A percentile compares a stretch with the other conserved stretches of the same genome.
phyloP scores from a whole-genome alignment of 179 eudicot genomes.

The Sideroxylon spinosum region DNA sequence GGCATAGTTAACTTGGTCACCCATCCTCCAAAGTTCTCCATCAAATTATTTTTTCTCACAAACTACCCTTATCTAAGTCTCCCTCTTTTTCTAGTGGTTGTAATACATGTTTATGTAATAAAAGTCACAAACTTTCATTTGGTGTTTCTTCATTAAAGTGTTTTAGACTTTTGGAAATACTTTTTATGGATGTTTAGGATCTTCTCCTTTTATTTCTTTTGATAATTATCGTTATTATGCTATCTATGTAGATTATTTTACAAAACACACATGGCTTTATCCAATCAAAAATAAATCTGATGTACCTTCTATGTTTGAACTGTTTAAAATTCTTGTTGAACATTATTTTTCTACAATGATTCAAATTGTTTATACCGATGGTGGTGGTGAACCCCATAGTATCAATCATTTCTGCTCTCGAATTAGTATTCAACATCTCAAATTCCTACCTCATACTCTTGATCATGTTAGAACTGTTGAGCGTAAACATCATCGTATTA shows the following conservation, averaged over 20 bases:
- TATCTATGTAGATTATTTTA: background rate
- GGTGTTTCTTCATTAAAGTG: background rate
- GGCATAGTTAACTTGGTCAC: background rate
- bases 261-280: too few relatives aligned
- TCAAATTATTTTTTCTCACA: background rate
- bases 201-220: background rate
- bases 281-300: background rate
- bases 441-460: background rate
- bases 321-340: background rate
- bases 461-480: background rate
- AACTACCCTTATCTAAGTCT: background rate
- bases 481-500: background rate
- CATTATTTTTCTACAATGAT: background rate
- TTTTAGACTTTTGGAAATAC: background rate
- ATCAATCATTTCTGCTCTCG: background rate
- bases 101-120: too few relatives aligned
- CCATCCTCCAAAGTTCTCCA: background rate
- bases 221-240: background rate
- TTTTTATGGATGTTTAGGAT: slow-evolving; percentile 1
- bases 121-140: background rate
- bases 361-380: background rate
- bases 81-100: background rate
- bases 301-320: background rate
- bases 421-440: background rate
- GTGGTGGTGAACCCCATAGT: background rate